Percentiles rank a stretch among this genome's conserved stretches.
Evolutionary conservation across 1,284 basidiomycete genomes (phyloP).

Genomic region (Ustilago hordei): DNA sequence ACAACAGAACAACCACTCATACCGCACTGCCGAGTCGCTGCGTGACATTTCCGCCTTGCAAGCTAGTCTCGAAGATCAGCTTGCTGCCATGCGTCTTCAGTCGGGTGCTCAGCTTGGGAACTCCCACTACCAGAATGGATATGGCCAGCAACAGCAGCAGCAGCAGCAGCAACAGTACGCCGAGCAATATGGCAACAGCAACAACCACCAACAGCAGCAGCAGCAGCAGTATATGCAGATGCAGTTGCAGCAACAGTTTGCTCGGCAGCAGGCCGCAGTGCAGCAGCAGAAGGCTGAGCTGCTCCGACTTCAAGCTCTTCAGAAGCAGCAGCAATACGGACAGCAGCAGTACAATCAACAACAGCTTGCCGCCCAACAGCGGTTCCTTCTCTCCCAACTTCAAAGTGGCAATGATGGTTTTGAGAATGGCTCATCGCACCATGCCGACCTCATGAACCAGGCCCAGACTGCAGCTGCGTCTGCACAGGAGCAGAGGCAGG

Average conservation of each 20-base stretch:
- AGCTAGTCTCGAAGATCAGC: constrained; percentile 56
- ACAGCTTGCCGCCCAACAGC: constrained; percentile 58
- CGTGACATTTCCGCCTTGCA: constrained; percentile 35
- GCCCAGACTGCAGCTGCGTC: constrained; percentile 33
- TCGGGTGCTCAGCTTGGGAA: constrained; percentile 20
- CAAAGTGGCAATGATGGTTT: constrained; percentile 30
- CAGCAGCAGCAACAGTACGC: constrained; percentile 11
- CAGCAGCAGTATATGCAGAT: constrained; percentile 54
- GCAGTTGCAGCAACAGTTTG: constrained; percentile 51
- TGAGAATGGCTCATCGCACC: constrained; percentile 36
- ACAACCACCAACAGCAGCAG: constrained; percentile 5
- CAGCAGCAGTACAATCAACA: constrained; percentile 42
- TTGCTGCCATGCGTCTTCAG: constrained; percentile 57
- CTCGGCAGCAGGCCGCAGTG: constrained; percentile 48
- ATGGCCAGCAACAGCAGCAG: constrained; percentile 41
- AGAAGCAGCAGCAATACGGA: constrained; percentile 49
- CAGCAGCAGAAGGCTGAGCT: constrained; percentile 57
- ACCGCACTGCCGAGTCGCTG: constrained; percentile 24
- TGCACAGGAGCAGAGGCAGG: constrained; percentile 59
- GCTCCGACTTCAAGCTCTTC: constrained; percentile 55
- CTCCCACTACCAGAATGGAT: constrained; percentile 25
- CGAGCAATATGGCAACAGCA: constrained; percentile 16
- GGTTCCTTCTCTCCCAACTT: constrained; percentile 57
- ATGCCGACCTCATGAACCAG: constrained; percentile 26
- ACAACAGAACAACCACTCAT: constrained; percentile 16